Conservation (phyloP, 208 protist species). For the Leishmania major region DNA sequence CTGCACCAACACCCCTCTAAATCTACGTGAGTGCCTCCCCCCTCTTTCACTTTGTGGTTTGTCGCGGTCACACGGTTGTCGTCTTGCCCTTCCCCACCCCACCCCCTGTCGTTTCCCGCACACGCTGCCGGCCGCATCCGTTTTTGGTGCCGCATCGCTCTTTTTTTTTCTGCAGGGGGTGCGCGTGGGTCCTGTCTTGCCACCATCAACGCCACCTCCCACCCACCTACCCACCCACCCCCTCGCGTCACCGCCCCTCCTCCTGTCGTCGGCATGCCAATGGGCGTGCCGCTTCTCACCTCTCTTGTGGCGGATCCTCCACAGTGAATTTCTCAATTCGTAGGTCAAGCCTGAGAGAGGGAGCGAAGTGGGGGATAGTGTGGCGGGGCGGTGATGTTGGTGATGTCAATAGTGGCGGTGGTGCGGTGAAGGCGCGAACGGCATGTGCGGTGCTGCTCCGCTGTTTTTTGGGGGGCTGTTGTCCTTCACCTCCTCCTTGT, state of each 20-base stretch:
- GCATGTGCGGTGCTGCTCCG: background rate
- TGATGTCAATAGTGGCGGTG: no score
- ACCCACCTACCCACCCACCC: background rate
- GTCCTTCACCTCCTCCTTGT: background rate
- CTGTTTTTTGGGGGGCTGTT: background rate
- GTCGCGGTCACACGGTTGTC: background rate
- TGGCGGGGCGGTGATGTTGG: background rate
- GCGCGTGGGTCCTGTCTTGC: background rate
- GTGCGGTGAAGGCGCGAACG: background rate
- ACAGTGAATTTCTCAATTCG: conserved; percentile 27
- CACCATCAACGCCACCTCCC: background rate
- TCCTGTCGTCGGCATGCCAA: background rate
- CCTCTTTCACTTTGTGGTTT: background rate
- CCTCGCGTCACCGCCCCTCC: background rate
- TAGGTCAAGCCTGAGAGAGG: background rate
- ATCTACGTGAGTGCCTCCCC: background rate
- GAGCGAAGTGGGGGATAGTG: background rate
- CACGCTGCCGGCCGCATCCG: background rate
- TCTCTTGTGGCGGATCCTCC: background rate
- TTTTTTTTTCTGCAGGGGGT: background rate
- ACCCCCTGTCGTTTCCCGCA: background rate
- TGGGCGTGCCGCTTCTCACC: background rate
- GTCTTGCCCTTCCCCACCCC: background rate
- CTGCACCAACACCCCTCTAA: background rate
- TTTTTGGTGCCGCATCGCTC: background rate